These are phyloP conservation scores for Quercus berberidifolia DNA, from an alignment of 306 rosid genomes.

Conservation along the genomic window DNA sequence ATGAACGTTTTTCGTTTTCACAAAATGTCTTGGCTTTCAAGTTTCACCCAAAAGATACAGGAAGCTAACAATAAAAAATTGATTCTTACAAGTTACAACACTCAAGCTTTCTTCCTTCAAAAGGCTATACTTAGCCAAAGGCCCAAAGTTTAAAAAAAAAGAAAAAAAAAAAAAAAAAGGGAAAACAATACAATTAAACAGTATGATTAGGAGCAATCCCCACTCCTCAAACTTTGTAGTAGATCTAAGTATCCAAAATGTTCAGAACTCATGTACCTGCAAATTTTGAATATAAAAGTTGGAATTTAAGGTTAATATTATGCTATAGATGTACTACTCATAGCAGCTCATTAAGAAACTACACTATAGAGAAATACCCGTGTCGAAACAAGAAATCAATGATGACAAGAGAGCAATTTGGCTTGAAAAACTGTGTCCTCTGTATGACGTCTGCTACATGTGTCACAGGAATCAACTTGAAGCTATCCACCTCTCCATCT, in stretches of 20 bases:
- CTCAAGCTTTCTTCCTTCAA: not conserved
- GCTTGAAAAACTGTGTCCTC: conserved; percentile 60
- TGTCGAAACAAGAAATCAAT: conserved; percentile 74
- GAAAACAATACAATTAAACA: not conserved
- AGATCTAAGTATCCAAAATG: conserved; percentile 68
- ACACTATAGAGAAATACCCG: conserved; percentile 46
- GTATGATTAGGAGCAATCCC: conserved; percentile 48
- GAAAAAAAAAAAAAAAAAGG: accelerated
- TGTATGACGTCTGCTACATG: conserved; percentile 67
- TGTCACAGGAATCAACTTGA: conserved; percentile 60
- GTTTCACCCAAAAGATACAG: too few species aligned
- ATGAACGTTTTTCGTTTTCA: too few species aligned
- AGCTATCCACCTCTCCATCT: conserved; percentile 95
- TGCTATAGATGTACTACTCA: not conserved
- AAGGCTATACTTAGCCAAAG: not conserved
- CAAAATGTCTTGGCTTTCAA: not conserved
- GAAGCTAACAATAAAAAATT: not conserved
- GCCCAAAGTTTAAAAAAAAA: not conserved
- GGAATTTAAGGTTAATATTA: not conserved
- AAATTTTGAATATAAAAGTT: conserved; percentile 5
- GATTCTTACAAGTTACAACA: not conserved
- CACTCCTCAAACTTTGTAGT: conserved; percentile 59
- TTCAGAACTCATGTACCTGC: conserved; percentile 69
- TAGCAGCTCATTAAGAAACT: conserved; percentile 1
- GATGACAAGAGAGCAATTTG: conserved; percentile 72